Evolutionary conservation across 169 alveolate species (phyloP), one percentile per base, ranked within the genome.

Genomic region (Neospora caninum): DNA sequence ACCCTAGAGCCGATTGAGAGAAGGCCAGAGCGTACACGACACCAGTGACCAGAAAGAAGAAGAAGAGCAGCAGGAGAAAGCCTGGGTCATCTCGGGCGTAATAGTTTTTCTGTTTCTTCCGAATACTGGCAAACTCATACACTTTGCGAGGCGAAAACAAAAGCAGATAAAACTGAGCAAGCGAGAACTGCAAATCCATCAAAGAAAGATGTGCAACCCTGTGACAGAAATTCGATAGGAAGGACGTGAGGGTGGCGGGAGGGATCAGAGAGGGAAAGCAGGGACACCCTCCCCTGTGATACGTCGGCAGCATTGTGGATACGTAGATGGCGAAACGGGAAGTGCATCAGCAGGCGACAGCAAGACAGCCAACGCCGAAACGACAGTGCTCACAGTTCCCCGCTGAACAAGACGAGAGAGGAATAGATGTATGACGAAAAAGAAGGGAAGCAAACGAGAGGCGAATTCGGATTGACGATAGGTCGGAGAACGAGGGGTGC

Each of bases 11-110:
- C n/a, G 91, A 84, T 41, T 38, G 78, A 27, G 67, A 82, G 58
- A 91, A 80, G 18, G 96, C 95, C n/a, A 91, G 45, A 13, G 93
- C 94, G 42, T 94, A 94, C 13, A 92, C 67, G 22, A 88, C 53
- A 0, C 94, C 88, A 31, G 93, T 45, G 27, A 91, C 38, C 34
- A 84, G 80, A 29, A 73, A 38, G 25, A 94, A 91, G n/a, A 41
- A 27, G 27, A 86, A 34, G 43, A 91, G 82, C 38, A 94, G 41
- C 42, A 94, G 64, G 6, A 80, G 67, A 53, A 94, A 78, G 25
- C 94, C 96, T 29, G 96, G 96, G 49, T 94, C 96, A 38, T 94
- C 96, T 42, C 96, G 20, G 34, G 96, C 91, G 91, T 87, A 94
- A 29, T 94, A 95, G 43, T 94, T 88, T 80, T 94, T 94, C 53